Base-by-base conservation (phyloP, 345 rosid species). In the Brassica incana region DNA sequence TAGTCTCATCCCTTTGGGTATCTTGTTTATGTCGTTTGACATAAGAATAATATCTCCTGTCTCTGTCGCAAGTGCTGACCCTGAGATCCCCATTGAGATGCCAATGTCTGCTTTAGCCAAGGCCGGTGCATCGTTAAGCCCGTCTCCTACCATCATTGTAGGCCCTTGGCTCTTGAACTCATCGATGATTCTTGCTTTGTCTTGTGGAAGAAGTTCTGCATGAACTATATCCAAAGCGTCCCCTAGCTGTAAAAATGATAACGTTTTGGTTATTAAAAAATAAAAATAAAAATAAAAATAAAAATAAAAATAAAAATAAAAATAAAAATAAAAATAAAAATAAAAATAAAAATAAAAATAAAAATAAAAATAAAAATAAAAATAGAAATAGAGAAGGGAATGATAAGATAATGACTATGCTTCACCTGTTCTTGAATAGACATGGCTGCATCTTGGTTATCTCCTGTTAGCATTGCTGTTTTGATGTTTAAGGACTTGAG, bases 81-180 rank as follows among this genome's bases (percentile, higher is more conserved):
- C 95, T 0, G 98, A 92, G 72, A 94, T 75, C 3, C 98, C 97
- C 98, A 90, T 94, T 0, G 99, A 92, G 7, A 94, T 91, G 0
- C 99, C 99, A 25, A 92, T 86, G 60, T 92, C 91, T 0, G 97
- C 95, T 29, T 85, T 86, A 8, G 97, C 97, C 63, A 94, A 82
- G 33, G 99, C 97, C 2, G 92, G 97, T 7, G 97, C 94, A 75
- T 94, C 99, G 11, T 94, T 94, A 9, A 94, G 16, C 1, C 97
- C 99, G 70, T 94, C 97, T 69, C 97, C 98, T 20, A 91, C 83
- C 98, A 92, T 94, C 9, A 85, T 92, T 2, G 93, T 88, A 71
- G 76, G 66, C 10, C 97, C 97, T 27, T 80, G 77, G 9, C 27
- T 74, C 84, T 85, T 80, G 27, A 86, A 89, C 6, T 52, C 79